These are phyloP conservation scores for Gracilaria gracilis DNA, from an alignment of 23 red algal genomes.

Conservation along the genomic window DNA sequence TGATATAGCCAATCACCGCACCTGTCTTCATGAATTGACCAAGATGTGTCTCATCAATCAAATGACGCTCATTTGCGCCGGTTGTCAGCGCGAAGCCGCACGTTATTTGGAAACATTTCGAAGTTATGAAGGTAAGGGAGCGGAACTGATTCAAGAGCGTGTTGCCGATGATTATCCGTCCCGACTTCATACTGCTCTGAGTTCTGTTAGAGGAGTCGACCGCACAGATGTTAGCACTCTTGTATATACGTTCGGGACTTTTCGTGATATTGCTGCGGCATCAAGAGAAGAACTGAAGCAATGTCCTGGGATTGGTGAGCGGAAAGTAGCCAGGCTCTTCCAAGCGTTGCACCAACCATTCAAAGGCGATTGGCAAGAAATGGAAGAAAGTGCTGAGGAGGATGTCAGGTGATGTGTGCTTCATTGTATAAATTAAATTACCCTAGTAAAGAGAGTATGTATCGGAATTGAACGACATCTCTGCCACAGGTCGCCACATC, in stretches of 20 bases:
- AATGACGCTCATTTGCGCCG: conserved; percentile 80
- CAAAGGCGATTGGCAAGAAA: conserved; percentile 52
- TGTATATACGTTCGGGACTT: conserved; percentile 72
- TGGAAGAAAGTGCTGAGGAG: conserved; percentile 14
- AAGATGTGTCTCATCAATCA: conserved; percentile 69
- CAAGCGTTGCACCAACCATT: conserved; percentile 73
- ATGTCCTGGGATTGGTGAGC: conserved; percentile 76
- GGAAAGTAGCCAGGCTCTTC: conserved; percentile 70
- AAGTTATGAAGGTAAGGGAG: conserved; percentile 80
- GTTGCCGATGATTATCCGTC: conserved; percentile 61
- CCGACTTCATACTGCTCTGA: conserved; percentile 68
- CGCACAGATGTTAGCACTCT: conserved; percentile 85
- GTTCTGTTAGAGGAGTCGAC: conserved; percentile 77
- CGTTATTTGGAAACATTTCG: conserved; percentile 84
- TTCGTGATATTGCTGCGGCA: conserved; percentile 54
- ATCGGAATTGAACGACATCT: too few relatives aligned
- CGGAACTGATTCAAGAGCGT: conserved; percentile 75
- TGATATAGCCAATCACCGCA: conserved; percentile 64
- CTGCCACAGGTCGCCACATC: neutral
- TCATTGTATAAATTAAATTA: neutral
- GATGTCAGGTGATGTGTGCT: neutral
- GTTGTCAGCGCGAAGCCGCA: conserved; percentile 79
- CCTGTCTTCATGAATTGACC: conserved; percentile 69
- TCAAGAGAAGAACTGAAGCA: conserved; percentile 53
- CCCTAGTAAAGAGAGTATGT: too few relatives aligned